Conservation (phyloP, 768 basidiomycete species). For the Boletus vinaceobasis region DNA sequence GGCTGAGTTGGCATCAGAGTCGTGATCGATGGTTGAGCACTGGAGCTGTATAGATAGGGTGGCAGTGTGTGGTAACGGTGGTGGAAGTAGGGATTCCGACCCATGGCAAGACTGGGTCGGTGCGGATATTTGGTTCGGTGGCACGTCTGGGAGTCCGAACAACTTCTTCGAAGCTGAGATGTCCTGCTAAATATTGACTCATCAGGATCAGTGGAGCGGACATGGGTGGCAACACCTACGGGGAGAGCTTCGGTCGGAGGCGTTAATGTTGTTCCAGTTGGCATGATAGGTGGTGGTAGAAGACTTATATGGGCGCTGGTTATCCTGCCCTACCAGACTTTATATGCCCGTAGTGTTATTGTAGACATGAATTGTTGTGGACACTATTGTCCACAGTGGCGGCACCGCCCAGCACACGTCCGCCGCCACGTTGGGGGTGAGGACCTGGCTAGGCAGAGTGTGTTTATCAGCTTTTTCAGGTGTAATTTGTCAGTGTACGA, state of each 20-base stretch:
- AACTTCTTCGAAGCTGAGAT: neutral
- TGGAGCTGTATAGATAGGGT: neutral
- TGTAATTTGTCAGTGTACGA: neutral
- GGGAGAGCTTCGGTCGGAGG: conserved; percentile 1
- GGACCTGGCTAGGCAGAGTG: neutral
- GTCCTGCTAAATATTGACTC: conserved; percentile 3
- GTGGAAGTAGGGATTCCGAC: neutral
- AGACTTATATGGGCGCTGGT: too few relatives aligned
- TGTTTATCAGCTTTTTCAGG: conserved; percentile 9
- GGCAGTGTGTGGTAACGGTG: neutral
- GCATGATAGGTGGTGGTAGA: conserved; percentile 9
- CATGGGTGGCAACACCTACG: neutral
- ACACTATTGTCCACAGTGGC: conserved; percentile 9
- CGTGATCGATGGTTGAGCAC: neutral
- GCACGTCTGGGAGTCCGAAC: neutral
- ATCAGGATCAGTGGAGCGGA: neutral
- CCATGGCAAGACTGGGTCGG: neutral
- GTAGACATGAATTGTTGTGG: conserved; percentile 13
- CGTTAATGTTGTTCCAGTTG: neutral
- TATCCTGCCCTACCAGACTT: neutral
- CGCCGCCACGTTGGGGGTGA: neutral
- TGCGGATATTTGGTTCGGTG: neutral
- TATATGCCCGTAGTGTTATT: conserved; percentile 11
- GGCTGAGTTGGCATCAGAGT: neutral
- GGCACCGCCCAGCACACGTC: neutral